Evolutionary conservation across 73 alveolate genomes (phyloP).

Genomic region (Durusdinium trenchii): DNA sequence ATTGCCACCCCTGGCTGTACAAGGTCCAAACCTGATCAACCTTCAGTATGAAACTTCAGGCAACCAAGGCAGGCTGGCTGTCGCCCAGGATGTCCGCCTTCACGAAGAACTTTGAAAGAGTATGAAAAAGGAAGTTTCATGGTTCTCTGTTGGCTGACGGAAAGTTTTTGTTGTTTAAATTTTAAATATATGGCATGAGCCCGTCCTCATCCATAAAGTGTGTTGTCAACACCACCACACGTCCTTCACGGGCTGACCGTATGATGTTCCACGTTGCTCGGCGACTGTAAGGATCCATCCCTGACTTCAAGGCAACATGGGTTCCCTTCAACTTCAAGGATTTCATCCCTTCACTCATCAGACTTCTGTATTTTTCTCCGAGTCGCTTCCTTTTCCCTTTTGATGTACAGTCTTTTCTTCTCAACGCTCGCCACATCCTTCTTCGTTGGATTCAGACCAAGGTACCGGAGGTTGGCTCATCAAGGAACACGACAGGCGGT

Average conservation of each 20-base stretch:
- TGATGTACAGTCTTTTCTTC: not conserved
- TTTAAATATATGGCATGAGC: not conserved
- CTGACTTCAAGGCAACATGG: not conserved
- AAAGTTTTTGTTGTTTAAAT: too few relatives aligned
- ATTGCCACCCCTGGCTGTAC: slow-evolving; percentile 41
- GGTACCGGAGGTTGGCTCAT: slow-evolving; percentile 99
- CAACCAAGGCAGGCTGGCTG: slow-evolving; percentile 50
- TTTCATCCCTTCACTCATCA: not conserved
- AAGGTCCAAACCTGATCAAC: not conserved
- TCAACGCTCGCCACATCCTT: not conserved
- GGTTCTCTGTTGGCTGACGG: not conserved
- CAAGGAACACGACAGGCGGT: slow-evolving; percentile 98
- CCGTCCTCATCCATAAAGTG: slow-evolving; percentile 97
- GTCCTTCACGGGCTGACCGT: slow-evolving; percentile 96
- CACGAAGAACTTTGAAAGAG: too few relatives aligned
- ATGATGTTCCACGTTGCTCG: slow-evolving; percentile 97
- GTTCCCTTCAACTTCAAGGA: not conserved
- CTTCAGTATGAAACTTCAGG: not conserved
- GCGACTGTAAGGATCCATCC: slow-evolving; percentile 97
- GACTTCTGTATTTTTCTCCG: not conserved
- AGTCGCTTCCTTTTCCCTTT: not conserved
- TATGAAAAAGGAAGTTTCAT: not conserved
- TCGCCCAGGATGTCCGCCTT: slow-evolving; percentile 97
- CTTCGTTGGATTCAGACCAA: not conserved
- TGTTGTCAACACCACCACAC: slow-evolving; percentile 97